phyloP scores from a whole-genome alignment of 805 yeast genomes.

The Candida chauliodis region DNA sequence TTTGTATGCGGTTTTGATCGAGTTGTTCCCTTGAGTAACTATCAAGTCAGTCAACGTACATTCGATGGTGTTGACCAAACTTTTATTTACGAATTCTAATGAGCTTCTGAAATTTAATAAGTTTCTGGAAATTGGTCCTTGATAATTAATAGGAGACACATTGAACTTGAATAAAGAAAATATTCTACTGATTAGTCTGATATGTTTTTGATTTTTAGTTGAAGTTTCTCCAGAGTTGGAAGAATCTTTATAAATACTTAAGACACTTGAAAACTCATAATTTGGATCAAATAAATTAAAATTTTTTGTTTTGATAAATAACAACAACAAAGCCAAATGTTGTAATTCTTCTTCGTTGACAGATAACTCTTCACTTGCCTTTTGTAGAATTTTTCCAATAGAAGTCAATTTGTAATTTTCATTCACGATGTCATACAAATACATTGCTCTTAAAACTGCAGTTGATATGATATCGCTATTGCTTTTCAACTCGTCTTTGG shows the following conservation, averaged over 20 bases:
- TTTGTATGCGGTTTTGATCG: conserved; percentile 42
- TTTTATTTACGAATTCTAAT: conserved; percentile 47
- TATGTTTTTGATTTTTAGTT: conserved; percentile 31
- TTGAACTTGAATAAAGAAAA: conserved; percentile 34
- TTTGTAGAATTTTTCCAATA: conserved; percentile 50
- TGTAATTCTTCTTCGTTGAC: conserved; percentile 25
- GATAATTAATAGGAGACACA: conserved; percentile 48
- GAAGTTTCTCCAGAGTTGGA: conserved; percentile 17
- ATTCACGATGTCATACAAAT: conserved; percentile 47
- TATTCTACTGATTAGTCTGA: conserved; percentile 34
- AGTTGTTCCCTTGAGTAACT: conserved; percentile 43
- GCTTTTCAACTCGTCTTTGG: conserved; percentile 30
- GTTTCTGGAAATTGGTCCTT: conserved; percentile 68
- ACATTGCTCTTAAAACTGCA: conserved; percentile 50
- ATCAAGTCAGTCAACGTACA: conserved; percentile 46
- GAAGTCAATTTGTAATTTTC: conserved; percentile 40
- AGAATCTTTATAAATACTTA: conserved; percentile 27
- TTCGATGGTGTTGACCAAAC: conserved; percentile 54
- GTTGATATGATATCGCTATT: conserved; percentile 57
- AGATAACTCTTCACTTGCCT: conserved; percentile 17
- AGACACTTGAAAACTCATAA: conserved; percentile 30
- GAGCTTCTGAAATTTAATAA: conserved; percentile 66
- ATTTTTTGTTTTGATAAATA: conserved; percentile 37
- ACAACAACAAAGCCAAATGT: conserved; percentile 44
- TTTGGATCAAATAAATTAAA: conserved; percentile 39